Evolutionary conservation across 2,329 filamentous ascomycete species (phyloP).

Genomic region (Orbilia quercus): DNA sequence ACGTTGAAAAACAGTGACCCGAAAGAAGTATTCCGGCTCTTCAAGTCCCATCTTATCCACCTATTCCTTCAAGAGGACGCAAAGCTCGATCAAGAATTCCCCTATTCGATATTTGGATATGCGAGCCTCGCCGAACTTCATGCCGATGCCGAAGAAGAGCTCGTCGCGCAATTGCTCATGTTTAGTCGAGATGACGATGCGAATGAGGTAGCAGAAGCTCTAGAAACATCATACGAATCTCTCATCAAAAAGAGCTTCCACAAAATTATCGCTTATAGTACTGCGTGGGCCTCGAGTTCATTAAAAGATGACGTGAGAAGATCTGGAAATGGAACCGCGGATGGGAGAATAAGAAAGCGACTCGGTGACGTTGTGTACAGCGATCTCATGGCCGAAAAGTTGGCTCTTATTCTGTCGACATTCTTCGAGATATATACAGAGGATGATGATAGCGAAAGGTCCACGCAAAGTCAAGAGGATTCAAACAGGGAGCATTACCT

Average conservation of each 20-base stretch:
- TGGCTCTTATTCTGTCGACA: constrained; percentile 79
- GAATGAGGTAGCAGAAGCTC: constrained; percentile 70
- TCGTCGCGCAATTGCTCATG: constrained; percentile 83
- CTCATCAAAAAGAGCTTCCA: constrained; percentile 77
- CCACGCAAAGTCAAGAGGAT: constrained; percentile 73
- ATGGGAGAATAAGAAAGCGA: constrained; percentile 74
- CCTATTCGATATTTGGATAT: constrained; percentile 88
- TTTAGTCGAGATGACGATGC: constrained; percentile 75
- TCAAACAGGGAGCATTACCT: constrained; percentile 64
- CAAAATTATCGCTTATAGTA: constrained; percentile 83
- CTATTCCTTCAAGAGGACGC: constrained; percentile 73
- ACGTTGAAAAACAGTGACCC: constrained; percentile 74
- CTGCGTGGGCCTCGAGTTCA: constrained; percentile 72
- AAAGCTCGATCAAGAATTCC: constrained; percentile 75
- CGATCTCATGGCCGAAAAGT: constrained; percentile 73
- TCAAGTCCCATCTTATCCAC: constrained; percentile 93
- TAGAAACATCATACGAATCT: constrained; percentile 69
- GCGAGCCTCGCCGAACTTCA: constrained; percentile 75
- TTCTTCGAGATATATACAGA: constrained; percentile 72
- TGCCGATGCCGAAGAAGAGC: constrained; percentile 77
- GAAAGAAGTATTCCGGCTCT: constrained; percentile 80
- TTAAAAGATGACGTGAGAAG: constrained; percentile 59
- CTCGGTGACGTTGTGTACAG: constrained; percentile 76
- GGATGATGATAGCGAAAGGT: constrained; percentile 66
- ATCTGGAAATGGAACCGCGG: constrained; percentile 65